phyloP scores from a whole-genome alignment of 805 yeast species.

The Teunomyces pallodes region DNA sequence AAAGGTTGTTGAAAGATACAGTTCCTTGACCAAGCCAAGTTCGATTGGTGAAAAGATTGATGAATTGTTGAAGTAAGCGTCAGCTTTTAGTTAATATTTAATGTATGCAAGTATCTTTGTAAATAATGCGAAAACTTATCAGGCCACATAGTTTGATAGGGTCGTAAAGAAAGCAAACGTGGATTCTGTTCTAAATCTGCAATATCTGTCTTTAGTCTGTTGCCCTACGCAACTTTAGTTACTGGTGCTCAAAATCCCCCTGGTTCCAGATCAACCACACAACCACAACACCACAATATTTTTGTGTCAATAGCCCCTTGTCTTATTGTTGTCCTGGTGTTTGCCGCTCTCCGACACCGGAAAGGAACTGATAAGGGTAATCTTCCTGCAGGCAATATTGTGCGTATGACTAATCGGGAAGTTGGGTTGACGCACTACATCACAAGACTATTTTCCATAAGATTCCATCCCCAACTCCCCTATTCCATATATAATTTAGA shows the following conservation, averaged over 20 bases:
- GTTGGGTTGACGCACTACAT: neutral
- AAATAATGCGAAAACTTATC: neutral
- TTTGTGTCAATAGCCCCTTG: neutral
- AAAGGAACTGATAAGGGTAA: neutral
- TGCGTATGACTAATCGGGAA: neutral
- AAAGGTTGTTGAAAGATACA: conserved; percentile 47
- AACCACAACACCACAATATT: neutral
- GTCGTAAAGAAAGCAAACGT: neutral
- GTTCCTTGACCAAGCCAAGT: conserved; percentile 59
- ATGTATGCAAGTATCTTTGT: neutral
- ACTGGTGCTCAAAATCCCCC: neutral
- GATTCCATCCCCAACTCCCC: conserved; percentile 2
- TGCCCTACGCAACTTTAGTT: neutral
- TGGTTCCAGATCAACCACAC: neutral
- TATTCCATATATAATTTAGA: neutral
- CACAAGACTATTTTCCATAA: conserved; percentile 1
- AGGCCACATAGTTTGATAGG: neutral
- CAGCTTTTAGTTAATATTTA: neutral
- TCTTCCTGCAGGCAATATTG: neutral
- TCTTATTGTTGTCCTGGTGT: neutral
- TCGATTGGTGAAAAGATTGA: conserved; percentile 46
- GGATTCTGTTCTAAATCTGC: neutral
- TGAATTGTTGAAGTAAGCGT: conserved; percentile 42
- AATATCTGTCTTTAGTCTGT: neutral
- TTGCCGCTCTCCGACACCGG: neutral